Base-by-base conservation (phyloP, 2,329 filamentous ascomycete genomes). In the Pseudogymnoascus sp. region DNA sequence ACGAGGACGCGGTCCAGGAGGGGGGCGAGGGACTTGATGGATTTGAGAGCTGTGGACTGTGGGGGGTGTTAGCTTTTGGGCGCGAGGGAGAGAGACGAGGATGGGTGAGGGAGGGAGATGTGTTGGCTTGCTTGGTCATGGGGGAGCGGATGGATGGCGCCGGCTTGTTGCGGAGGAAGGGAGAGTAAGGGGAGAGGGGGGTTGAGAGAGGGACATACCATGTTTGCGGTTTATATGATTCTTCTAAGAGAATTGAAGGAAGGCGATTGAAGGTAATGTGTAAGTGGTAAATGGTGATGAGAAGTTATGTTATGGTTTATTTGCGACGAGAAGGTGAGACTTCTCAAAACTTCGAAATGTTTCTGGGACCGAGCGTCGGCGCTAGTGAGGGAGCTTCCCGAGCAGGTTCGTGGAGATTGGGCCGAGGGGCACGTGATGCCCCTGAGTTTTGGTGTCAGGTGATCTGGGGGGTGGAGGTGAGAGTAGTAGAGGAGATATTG, bases 1-100 rank as follows among this genome's bases (percentile, higher is more conserved):
- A 99, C 91, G 67, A 99, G 88, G 70, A 99, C 91, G 71, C 94
- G 93, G 86, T 99, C 94, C 78, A 99, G 87, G 69, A 99, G 92
- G 66, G 94, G 94, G 63, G 88, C 89, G 71, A 99, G 92, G 72
- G 87, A 87, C 80, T 93, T 94, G 85, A 99, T 92, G 75, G 89
- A 95, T 77, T 93, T 94, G 80, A 97, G 85, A 68, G 92, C 84
- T 73, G 84, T 87, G 69, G 84, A 77, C 84, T 87, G 64, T 15
- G 25, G 41, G 18, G 3, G 30, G 18, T 2, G 25, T 25, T 61
- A 39, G n/a, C n/a, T n/a, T n/a, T n/a, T n/a, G n/a, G n/a, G n/a
- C n/a, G n/a, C n/a, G n/a, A n/a, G n/a, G n/a, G n/a, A n/a, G n/a
- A n/a, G n/a, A n/a, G n/a, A n/a, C n/a, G n/a, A n/a, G n/a, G n/a